Evolutionary conservation across 2,329 filamentous ascomycete species (phyloP).

Genomic region (Epichloe brachyelytri): DNA sequence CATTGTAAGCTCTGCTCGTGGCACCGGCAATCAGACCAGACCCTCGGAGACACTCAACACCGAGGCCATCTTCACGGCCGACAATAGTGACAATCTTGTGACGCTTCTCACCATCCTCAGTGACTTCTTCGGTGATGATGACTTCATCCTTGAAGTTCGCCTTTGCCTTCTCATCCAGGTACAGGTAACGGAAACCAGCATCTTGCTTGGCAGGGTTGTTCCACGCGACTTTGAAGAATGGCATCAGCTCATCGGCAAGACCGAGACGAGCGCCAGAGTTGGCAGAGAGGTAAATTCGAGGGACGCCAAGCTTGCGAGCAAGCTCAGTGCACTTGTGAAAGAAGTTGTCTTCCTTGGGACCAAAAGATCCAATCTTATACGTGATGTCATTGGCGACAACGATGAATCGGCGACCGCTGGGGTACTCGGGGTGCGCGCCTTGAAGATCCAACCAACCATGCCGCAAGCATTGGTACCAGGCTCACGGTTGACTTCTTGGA

Average conservation of each 20-base stretch:
- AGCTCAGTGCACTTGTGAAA: slow-evolving; percentile 99
- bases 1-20: slow-evolving; percentile 92
- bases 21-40: slow-evolving; percentile 97
- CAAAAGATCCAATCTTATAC: slow-evolving; percentile 96
- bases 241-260: slow-evolving; percentile 91
- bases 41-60: slow-evolving; percentile 92
- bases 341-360: slow-evolving; percentile 91
- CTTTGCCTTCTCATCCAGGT: slow-evolving; percentile 77
- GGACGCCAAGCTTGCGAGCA: slow-evolving; percentile 85
- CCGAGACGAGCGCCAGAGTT: slow-evolving; percentile 98
- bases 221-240: slow-evolving; percentile 95
- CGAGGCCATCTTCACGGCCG: slow-evolving; percentile 87
- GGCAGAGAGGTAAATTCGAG: slow-evolving; percentile 92
- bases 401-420: slow-evolving; percentile 80
- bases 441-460: slow-evolving; percentile 98
- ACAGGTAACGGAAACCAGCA: slow-evolving; percentile 91
- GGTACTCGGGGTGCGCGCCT: slow-evolving; percentile 89
- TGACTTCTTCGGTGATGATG: slow-evolving; percentile 79
- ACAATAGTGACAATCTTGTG: slow-evolving; percentile 91
- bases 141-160: slow-evolving; percentile 64
- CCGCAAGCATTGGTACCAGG: slow-evolving; percentile 91
- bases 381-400: slow-evolving; percentile 99
- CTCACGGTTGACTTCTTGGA: slow-evolving; percentile 87
- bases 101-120: slow-evolving; percentile 76
- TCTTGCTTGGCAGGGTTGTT: slow-evolving; percentile 73